Evolutionary conservation across 2,329 filamentous ascomycete genomes (phyloP), one percentile per base, ranked within the genome.

Genomic region (Xylariaceae sp.): DNA sequence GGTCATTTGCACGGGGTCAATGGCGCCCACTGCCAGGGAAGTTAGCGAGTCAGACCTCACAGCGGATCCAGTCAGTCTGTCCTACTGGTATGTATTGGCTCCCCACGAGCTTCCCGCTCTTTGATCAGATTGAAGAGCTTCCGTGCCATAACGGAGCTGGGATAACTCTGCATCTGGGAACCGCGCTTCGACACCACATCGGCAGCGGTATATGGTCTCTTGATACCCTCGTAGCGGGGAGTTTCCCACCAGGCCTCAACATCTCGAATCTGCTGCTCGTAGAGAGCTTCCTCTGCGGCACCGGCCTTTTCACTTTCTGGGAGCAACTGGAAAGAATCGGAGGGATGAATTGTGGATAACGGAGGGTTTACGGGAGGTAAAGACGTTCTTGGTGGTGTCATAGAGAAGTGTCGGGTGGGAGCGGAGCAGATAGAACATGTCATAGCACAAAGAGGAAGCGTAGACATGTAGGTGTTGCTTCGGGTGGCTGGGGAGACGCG

Each of bases 1-100:
- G 47, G 95, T 96, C 95, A 99, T 98, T 77, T 99, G 95, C 10
- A 98, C 87, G n/a, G 95, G 95, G 71, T 99, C 95, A 75, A 99
- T 96, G 57, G 93, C 95, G 66, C 95, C 95, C 89, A 99, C 90
- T 93, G 54, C 0, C 18, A 52, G 61, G 65, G 3, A 40, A 46
- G 26, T 26, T n/a, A 16, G 41, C 23, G 47, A 43, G 14, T 23
- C 3, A 9, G 45, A 20, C 4, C 5, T 45, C 46, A 32, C 19
- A n/a, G 18, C 10, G 21, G 20, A 14, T 21, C 21, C 4, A 2
- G 2, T 16, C 40, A 5, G 21, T 20, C 9, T 16, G 52, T 76
- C 86, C 70, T 78, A 93, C 90, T 93, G 16, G 95, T 98, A 74
- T 98, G 93, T 58, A 98, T 90, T 19, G 95, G 95, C 73, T 96